These are phyloP conservation scores for Dactylellina drechsleri DNA, from an alignment of 2,329 filamentous ascomycete genomes.

Conservation along the genomic window DNA sequence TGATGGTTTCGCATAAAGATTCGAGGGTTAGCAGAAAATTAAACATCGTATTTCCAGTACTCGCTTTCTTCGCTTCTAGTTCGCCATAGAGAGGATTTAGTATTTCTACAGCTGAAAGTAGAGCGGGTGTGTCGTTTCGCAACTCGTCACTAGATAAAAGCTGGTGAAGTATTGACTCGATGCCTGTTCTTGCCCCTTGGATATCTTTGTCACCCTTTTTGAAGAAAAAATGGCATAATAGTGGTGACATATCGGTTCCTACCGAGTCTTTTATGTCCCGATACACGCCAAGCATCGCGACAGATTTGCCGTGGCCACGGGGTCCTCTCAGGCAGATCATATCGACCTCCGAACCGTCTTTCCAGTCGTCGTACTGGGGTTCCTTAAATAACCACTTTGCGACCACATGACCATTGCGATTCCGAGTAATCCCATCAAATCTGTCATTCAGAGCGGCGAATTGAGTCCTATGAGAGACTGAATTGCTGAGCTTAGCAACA, in stretches of 20 bases:
- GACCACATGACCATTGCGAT: conserved; percentile 12
- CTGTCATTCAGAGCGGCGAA: conserved; percentile 21
- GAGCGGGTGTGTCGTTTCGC: not conserved
- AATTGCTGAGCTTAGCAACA: conserved; percentile 1
- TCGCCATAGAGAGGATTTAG: conserved; percentile 10
- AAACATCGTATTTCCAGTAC: too few species aligned
- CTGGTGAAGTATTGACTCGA: conserved; percentile 30
- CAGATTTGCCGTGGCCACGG: conserved; percentile 36
- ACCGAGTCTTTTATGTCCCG: not conserved
- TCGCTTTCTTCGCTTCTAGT: too few species aligned
- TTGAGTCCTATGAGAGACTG: conserved; percentile 12
- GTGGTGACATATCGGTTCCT: not conserved
- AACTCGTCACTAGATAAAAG: conserved; percentile 12
- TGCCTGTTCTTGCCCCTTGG: conserved; percentile 1
- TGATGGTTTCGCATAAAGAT: conserved; percentile 10
- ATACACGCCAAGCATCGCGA: conserved; percentile 30
- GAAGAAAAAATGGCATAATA: conserved; percentile 35
- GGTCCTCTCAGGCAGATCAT: conserved; percentile 20
- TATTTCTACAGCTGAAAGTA: not conserved
- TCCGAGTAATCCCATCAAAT: conserved; percentile 12
- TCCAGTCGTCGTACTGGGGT: conserved; percentile 20
- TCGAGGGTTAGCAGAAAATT: not conserved
- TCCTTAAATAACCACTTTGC: conserved; percentile 34
- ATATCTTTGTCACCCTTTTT: conserved; percentile 41
- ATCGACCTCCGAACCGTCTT: not conserved